A percentile compares a stretch with the other conserved stretches of the same genome.
These are phyloP conservation scores for Kodamaea arcana DNA, from an alignment of 1,139 yeast genomes.

Conservation along the genomic window DNA sequence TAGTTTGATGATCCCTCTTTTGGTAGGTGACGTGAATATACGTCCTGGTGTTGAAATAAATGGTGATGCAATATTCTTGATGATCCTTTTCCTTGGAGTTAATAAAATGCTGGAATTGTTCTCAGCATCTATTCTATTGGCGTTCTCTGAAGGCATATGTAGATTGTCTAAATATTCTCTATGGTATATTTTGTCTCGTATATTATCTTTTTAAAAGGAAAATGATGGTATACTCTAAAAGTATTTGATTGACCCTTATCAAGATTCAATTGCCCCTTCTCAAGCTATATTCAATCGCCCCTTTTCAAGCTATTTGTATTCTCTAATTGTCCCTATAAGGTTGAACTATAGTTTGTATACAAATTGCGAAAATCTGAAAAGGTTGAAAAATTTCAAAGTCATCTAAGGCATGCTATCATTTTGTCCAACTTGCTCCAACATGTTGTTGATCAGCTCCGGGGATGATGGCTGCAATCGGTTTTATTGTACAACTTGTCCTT, in stretches of 20 bases:
- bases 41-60: slow-evolving; percentile 5
- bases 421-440: slow-evolving; percentile 89
- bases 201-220: too few relatives aligned
- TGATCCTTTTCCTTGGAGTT: slow-evolving; percentile 6
- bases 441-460: slow-evolving; percentile 56
- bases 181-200: too few relatives aligned
- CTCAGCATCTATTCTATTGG: too few relatives aligned
- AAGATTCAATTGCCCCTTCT: too few relatives aligned
- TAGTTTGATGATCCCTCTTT: slow-evolving; percentile 20
- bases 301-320: too few relatives aligned
- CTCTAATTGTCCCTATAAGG: too few relatives aligned
- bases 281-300: too few relatives aligned
- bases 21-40: slow-evolving; percentile 17
- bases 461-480: slow-evolving; percentile 50
- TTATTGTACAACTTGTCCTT: slow-evolving; percentile 92
- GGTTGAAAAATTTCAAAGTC: neutral
- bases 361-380: neutral
- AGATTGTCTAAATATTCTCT: too few relatives aligned
- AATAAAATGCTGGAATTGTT: neutral
- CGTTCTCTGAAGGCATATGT: too few relatives aligned
- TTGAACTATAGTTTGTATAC: too few relatives aligned
- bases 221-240: too few relatives aligned
- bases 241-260: too few relatives aligned
- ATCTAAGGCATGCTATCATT: slow-evolving; percentile 67
- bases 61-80: neutral